Percentiles rank a stretch among this genome's conserved stretches.
These are phyloP conservation scores for Phlebopus sp. DNA, from an alignment of 1,284 basidiomycete genomes.

Conservation along the genomic window DNA sequence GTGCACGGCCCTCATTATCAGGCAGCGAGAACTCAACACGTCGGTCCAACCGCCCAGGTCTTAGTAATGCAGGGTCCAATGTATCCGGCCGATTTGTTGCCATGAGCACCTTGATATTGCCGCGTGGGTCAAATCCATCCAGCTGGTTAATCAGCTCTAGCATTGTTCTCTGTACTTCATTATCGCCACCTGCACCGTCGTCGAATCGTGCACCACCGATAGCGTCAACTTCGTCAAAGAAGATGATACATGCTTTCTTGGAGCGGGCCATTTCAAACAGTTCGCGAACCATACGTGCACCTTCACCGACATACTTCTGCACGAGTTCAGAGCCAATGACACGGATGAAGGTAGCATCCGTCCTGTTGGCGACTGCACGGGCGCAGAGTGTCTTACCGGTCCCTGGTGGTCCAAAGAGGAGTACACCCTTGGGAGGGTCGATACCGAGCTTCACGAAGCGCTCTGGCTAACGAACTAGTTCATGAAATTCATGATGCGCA, in stretches of 20 bases:
- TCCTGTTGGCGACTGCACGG: constrained; percentile 96
- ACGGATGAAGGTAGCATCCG: constrained; percentile 98
- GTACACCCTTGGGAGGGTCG: constrained; percentile 97
- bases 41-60: constrained; percentile 95
- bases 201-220: constrained; percentile 99
- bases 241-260: constrained; percentile 99
- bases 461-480: constrained; percentile 71
- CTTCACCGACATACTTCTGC: constrained; percentile 99
- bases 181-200: constrained; percentile 98
- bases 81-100: constrained; percentile 99
- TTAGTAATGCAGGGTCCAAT: constrained; percentile 92
- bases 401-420: constrained; percentile 95
- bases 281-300: constrained; percentile 98
- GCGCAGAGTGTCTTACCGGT: constrained; percentile 99
- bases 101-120: constrained; percentile 99
- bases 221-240: constrained; percentile 98
- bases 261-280: constrained; percentile 98
- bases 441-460: constrained; percentile 98
- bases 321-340: constrained; percentile 99
- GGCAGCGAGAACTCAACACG: constrained; percentile 95
- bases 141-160: constrained; percentile 98
- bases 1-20: constrained; percentile 94
- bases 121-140: constrained; percentile 97
- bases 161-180: constrained; percentile 99
- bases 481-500: constrained; percentile 9